Conservation (phyloP, 202 grass and related monocot genomes). For the Schoenoplectus tabernaemontani region DNA sequence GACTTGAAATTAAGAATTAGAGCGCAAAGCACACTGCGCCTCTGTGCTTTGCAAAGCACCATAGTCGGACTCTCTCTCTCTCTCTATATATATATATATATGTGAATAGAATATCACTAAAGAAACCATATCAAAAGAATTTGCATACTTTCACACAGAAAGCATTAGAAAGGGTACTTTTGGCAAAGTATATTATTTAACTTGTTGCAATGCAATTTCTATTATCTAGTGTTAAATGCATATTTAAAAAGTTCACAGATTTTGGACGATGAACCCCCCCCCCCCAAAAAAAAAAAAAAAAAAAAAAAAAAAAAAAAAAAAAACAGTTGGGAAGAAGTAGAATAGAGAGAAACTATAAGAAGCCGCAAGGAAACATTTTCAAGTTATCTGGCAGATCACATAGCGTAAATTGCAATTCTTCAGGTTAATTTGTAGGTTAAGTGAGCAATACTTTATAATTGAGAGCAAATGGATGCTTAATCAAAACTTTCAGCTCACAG, state of each 20-base stretch:
- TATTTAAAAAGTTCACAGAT: neutral
- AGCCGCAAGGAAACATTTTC: neutral
- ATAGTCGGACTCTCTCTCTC: too few species aligned
- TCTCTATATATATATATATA: too few species aligned
- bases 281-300: too few species aligned
- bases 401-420: neutral
- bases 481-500: neutral
- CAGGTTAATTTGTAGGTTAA: neutral
- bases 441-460: neutral
- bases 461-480: neutral
- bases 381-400: neutral
- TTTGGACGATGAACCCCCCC: neutral
- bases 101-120: neutral
- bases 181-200: neutral
- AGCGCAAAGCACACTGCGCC: too few species aligned
- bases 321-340: neutral
- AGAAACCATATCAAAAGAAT: neutral
- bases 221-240: neutral
- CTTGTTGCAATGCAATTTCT: neutral
- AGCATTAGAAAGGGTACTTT: neutral
- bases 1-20: too few species aligned
- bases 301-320: too few species aligned
- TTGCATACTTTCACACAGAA: neutral
- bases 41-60: too few species aligned
- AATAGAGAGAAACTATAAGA: neutral